A percentile compares a stretch with the other conserved stretches of the same genome.
phyloP scores from a whole-genome alignment of 768 basidiomycete species.

The Tulasnella sp. region DNA sequence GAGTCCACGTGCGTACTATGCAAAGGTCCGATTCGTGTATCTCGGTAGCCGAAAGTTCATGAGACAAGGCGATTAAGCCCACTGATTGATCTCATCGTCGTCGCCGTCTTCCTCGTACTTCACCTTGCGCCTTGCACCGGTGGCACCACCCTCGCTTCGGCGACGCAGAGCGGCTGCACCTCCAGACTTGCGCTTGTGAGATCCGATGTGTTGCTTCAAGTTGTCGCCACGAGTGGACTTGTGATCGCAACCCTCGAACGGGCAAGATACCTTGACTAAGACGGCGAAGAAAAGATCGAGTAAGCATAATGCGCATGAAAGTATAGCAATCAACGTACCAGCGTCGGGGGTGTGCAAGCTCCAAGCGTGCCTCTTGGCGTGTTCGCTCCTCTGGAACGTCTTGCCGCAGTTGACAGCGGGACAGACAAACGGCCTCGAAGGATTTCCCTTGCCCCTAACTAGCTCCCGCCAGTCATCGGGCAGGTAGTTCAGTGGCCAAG shows the following conservation, averaged over 20 bases:
- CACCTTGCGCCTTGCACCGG: background rate
- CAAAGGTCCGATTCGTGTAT: background rate
- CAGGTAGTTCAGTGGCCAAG: background rate
- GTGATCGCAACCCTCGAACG: slow-evolving; percentile 6
- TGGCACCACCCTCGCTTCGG: background rate
- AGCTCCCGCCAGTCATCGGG: slow-evolving; percentile 7
- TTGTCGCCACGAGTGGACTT: slow-evolving; percentile 11
- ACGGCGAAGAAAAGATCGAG: background rate
- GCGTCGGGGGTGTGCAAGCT: slow-evolving; percentile 10
- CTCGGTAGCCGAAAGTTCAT: background rate
- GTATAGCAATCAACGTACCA: background rate
- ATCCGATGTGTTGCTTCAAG: slow-evolving; percentile 10
- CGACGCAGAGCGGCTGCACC: background rate
- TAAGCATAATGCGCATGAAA: background rate
- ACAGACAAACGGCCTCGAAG: slow-evolving; percentile 3
- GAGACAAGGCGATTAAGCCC: background rate
- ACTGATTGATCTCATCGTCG: background rate
- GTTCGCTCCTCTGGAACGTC: slow-evolving; percentile 12
- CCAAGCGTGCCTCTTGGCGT: slow-evolving; percentile 10
- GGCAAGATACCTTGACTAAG: slow-evolving; percentile 5
- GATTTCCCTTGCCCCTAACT: slow-evolving; percentile 4
- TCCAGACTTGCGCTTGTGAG: slow-evolving; percentile 6
- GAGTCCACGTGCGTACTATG: background rate
- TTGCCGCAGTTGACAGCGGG: slow-evolving; percentile 10
- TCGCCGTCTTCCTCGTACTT: background rate